Conservation (phyloP, 2,329 filamentous ascomycete genomes). For the Neophaeococcomyces mojaviensis region DNA sequence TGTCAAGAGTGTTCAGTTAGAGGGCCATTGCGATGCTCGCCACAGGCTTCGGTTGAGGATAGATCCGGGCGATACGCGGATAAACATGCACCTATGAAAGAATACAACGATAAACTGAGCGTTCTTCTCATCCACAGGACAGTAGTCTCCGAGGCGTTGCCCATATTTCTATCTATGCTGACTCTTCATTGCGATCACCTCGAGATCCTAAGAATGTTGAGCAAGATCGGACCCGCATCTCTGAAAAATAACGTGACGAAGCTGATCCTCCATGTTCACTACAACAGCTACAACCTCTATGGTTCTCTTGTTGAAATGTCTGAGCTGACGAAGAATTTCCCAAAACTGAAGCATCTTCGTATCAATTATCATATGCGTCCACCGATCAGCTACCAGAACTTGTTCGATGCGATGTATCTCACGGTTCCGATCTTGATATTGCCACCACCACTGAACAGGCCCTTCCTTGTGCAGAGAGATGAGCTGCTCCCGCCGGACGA, state of each 20-base stretch:
- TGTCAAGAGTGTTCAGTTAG: slow-evolving; percentile 1
- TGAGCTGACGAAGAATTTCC: background rate
- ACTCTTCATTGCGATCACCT: slow-evolving; percentile 2
- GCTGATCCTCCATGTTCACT: slow-evolving; percentile 4
- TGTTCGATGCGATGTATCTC: slow-evolving; percentile 5
- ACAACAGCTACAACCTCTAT: slow-evolving; percentile 2
- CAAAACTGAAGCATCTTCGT: background rate
- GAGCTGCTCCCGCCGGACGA: too few species aligned
- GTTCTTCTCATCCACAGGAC: too few species aligned
- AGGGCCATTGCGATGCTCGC: too few species aligned
- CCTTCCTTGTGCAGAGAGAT: background rate
- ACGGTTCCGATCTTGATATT: background rate
- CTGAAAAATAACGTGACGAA: background rate
- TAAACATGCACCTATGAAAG: too few species aligned
- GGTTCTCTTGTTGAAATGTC: background rate
- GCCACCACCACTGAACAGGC: background rate
- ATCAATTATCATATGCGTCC: slow-evolving; percentile 8
- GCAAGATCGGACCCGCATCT: background rate
- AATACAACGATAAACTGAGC: too few species aligned
- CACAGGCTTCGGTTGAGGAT: too few species aligned
- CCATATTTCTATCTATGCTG: background rate
- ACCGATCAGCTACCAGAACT: slow-evolving; percentile 5
- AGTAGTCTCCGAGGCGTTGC: background rate
- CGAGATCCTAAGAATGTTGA: background rate
- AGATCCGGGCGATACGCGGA: too few species aligned